Percentiles rank a stretch among this genome's conserved stretches.
Conservation (phyloP, 345 rosid genomes). For the Eutrema yunnanense region DNA sequence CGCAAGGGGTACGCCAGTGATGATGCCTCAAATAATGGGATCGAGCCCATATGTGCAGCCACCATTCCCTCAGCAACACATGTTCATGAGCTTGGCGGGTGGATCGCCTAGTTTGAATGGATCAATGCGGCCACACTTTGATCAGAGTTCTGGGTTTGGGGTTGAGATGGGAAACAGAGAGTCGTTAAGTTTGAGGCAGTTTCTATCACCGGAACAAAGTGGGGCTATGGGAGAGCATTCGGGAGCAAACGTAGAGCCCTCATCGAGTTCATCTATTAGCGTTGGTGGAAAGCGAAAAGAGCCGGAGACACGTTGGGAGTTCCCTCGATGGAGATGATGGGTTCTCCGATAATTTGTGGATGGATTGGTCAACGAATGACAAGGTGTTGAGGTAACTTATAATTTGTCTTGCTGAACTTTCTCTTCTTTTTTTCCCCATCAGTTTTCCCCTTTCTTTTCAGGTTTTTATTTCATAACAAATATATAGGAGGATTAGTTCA, state of each 20-base stretch:
- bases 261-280: conserved; percentile 48
- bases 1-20: conserved; percentile 56
- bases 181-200: conserved; percentile 46
- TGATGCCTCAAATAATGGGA: conserved; percentile 58
- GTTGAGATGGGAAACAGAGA: conserved; percentile 59
- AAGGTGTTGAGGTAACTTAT: conserved; percentile 13
- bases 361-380: conserved; percentile 17
- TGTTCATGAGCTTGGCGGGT: conserved; percentile 58
- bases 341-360: conserved; percentile 10
- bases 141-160: conserved; percentile 63
- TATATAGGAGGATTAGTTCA: conserved; percentile 26
- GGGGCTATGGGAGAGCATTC: conserved; percentile 52
- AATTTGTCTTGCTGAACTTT: conserved; percentile 12
- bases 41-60: conserved; percentile 45
- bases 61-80: conserved; percentile 48
- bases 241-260: conserved; percentile 46
- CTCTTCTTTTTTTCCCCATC: neutral
- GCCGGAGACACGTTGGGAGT: conserved; percentile 82
- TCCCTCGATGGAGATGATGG: conserved; percentile 62
- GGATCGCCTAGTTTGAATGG: conserved; percentile 46
- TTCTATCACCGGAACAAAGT: conserved; percentile 51
- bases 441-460: conserved; percentile 11
- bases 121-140: conserved; percentile 53
- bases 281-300: conserved; percentile 77
- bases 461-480: conserved; percentile 24